Evolutionary conservation across 495 filamentous ascomycete genomes (phyloP).

Genomic region (Podospora pseudoanserina): DNA sequence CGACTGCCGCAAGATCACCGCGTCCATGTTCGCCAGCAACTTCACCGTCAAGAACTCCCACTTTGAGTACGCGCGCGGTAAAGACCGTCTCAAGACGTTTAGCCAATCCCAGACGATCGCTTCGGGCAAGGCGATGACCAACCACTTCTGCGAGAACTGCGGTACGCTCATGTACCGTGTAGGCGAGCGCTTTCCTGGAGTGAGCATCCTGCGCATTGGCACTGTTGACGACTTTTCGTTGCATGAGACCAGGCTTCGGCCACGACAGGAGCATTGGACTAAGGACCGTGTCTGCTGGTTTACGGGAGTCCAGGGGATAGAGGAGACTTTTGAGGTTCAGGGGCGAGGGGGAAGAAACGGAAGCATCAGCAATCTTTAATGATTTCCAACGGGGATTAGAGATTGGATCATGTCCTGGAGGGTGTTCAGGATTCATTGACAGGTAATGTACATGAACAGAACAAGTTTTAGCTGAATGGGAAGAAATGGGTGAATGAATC

Average conservation of each 20-base stretch:
- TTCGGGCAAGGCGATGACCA: slow-evolving; percentile 48
- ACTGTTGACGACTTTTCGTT: slow-evolving; percentile 54
- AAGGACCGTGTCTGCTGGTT: slow-evolving; percentile 47
- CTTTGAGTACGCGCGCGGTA: slow-evolving; percentile 46
- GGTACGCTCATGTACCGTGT: slow-evolving; percentile 53
- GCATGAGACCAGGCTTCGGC: slow-evolving; percentile 50
- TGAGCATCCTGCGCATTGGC: slow-evolving; percentile 48
- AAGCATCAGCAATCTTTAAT: background rate
- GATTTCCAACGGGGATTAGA: too few species aligned
- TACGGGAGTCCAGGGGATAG: slow-evolving; percentile 32
- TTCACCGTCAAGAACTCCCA: slow-evolving; percentile 45
- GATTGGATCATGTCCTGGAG: too few species aligned
- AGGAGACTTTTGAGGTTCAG: slow-evolving; percentile 20
- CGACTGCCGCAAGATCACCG: slow-evolving; percentile 58
- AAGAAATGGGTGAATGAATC: too few species aligned
- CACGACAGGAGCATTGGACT: slow-evolving; percentile 42
- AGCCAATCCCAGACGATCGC: slow-evolving; percentile 39
- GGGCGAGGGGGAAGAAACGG: background rate
- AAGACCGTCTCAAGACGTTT: slow-evolving; percentile 41
- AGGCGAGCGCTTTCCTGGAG: slow-evolving; percentile 34
- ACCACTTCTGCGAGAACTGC: slow-evolving; percentile 53
- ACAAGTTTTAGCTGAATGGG: too few species aligned
- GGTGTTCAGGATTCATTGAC: too few species aligned
- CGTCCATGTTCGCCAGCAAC: slow-evolving; percentile 57
- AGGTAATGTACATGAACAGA: too few species aligned